phyloP scores from a whole-genome alignment of 179 eudicot genomes.

The Spinacia oleracea region DNA sequence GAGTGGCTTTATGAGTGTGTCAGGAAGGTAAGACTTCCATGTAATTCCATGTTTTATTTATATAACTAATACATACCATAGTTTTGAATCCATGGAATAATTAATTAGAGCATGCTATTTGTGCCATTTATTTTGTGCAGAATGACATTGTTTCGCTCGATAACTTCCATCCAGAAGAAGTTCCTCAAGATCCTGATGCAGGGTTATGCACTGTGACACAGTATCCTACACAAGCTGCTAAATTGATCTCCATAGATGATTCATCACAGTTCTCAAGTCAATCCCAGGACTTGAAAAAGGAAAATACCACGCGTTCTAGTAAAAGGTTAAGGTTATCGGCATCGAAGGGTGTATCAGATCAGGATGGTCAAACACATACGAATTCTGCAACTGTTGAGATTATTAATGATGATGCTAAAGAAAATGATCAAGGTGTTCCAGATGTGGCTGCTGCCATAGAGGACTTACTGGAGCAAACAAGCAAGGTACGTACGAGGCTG shows the following conservation, averaged over 20 bases:
- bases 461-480: conserved; percentile 88
- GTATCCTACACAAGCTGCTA: conserved; percentile 74
- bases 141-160: conserved; percentile 49
- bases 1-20: conserved; percentile 93
- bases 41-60: conserved; percentile 5
- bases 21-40: conserved; percentile 50
- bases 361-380: conserved; percentile 12
- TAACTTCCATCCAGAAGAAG: conserved; percentile 66
- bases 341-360: conserved; percentile 28
- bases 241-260: conserved; percentile 45
- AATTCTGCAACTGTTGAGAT: conserved; percentile 31
- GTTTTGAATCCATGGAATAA: conserved; percentile 1
- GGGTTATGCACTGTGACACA: conserved; percentile 76
- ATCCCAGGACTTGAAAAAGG: conserved; percentile 39
- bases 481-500: conserved; percentile 64
- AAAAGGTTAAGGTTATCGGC: conserved; percentile 51
- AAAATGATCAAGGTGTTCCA: conserved; percentile 46
- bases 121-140: conserved; percentile 46
- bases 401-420: conserved; percentile 28
- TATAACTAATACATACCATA: neutral
- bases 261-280: conserved; percentile 55
- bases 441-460: conserved; percentile 96
- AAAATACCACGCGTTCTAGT: conserved; percentile 29
- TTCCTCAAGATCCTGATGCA: conserved; percentile 61
- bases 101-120: neutral